Percentiles rank a stretch among this genome's conserved stretches.
Conservation (phyloP, 1,139 yeast species). For the Eremothecium coryli region DNA sequence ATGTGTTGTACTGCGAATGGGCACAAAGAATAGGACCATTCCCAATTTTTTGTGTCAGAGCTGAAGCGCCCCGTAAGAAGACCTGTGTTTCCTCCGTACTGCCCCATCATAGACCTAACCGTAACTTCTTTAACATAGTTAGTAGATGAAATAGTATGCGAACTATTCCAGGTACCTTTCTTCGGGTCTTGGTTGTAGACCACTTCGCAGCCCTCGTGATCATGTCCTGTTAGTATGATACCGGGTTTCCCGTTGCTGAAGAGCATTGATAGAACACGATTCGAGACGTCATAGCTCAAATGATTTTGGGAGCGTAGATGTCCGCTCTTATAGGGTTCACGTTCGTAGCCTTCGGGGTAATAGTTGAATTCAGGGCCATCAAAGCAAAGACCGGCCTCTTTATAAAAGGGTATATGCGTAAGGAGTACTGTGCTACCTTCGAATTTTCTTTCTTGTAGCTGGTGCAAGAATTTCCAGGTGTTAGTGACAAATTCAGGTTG, state of each 20-base stretch:
- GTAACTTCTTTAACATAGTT: constrained; percentile 63
- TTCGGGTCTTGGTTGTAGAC: constrained; percentile 43
- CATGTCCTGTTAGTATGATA: constrained; percentile 85
- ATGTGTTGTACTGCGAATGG: constrained; percentile 82
- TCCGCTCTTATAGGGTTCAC: constrained; percentile 61
- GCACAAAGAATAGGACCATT: constrained; percentile 63
- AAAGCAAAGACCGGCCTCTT: constrained; percentile 66
- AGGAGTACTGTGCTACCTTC: constrained; percentile 72
- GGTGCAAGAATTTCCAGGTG: constrained; percentile 65
- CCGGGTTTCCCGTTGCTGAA: constrained; percentile 65
- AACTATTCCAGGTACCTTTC: constrained; percentile 47
- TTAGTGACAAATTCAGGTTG: constrained; percentile 59
- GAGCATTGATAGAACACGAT: constrained; percentile 55
- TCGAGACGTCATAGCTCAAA: constrained; percentile 55
- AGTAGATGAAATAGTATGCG: constrained; percentile 31
- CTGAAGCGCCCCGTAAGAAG: constrained; percentile 63
- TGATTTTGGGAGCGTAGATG: constrained; percentile 82
- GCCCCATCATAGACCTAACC: constrained; percentile 94
- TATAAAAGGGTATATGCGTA: constrained; percentile 86
- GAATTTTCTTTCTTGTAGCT: constrained; percentile 45
- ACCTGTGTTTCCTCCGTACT: constrained; percentile 83
- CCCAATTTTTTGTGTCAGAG: constrained; percentile 39
- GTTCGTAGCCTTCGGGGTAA: constrained; percentile 43
- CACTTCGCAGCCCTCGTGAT: constrained; percentile 86
- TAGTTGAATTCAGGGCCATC: constrained; percentile 76